Evolutionary conservation across 768 basidiomycete genomes (phyloP).

Genomic region (Russula sp.): DNA sequence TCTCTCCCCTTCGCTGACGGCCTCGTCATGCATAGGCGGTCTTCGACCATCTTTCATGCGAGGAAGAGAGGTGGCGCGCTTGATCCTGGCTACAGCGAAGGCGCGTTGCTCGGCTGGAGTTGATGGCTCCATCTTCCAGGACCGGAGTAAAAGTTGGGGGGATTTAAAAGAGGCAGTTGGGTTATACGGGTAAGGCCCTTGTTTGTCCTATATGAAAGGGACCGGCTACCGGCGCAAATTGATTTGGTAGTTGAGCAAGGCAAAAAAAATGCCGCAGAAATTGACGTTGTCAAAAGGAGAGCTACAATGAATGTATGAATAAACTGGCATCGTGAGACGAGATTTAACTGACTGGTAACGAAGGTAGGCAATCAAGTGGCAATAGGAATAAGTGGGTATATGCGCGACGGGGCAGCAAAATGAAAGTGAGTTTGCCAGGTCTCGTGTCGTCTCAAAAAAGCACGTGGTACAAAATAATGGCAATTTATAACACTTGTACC

Average conservation of each 20-base stretch:
- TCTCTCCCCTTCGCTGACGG: conserved; percentile 78
- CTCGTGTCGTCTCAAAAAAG: not conserved
- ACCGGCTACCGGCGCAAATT: conserved; percentile 11
- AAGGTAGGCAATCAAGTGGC: conserved; percentile 1
- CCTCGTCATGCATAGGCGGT: conserved; percentile 81
- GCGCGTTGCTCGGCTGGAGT: conserved; percentile 74
- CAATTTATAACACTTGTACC: not conserved
- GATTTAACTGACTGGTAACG: conserved; percentile 11
- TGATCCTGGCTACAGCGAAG: conserved; percentile 82
- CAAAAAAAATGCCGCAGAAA: conserved; percentile 6
- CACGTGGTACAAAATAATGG: conserved; percentile 5
- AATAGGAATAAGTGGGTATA: conserved; percentile 4
- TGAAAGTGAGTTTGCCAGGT: not conserved
- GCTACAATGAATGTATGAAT: not conserved
- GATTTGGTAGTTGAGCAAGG: conserved; percentile 1
- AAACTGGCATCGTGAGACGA: not conserved
- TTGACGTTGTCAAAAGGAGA: conserved; percentile 10
- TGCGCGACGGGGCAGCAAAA: conserved; percentile 1
- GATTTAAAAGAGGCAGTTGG: conserved; percentile 5
- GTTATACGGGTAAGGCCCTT: not conserved
- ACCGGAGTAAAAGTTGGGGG: not conserved
- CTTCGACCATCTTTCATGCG: conserved; percentile 87
- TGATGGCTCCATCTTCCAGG: conserved; percentile 33
- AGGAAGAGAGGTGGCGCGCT: conserved; percentile 86
- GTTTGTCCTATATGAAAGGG: conserved; percentile 20